Percentiles rank a stretch among this genome's conserved stretches.
phyloP scores from a whole-genome alignment of 2,329 filamentous ascomycete genomes.

The Coniochaeta pulveracea region DNA sequence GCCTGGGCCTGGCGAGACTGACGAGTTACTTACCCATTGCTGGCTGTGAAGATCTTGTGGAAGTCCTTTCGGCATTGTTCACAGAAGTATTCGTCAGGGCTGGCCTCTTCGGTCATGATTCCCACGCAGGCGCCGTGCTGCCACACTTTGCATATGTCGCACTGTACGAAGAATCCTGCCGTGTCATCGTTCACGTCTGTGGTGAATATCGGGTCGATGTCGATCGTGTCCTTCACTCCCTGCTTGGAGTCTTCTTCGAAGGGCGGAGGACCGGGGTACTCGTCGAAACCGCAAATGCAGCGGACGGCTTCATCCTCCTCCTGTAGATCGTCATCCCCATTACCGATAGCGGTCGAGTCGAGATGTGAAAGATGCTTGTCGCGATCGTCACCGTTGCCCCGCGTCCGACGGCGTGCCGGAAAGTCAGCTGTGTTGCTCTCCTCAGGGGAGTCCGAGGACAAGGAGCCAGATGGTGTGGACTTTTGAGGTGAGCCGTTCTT shows the following conservation, averaged over 20 bases:
- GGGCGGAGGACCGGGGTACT: constrained; percentile 78
- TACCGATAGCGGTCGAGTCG: constrained; percentile 38
- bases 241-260: constrained; percentile 43
- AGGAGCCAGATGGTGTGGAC: constrained; percentile 61
- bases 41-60: constrained; percentile 70
- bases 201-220: constrained; percentile 44
- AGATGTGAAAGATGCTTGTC: constrained; percentile 29
- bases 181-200: constrained; percentile 69
- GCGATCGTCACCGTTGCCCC: constrained; percentile 47
- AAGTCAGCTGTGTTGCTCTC: constrained; percentile 47
- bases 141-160: constrained; percentile 96
- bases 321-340: constrained; percentile 60
- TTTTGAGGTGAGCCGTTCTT: constrained; percentile 66
- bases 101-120: constrained; percentile 86
- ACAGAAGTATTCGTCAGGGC: constrained; percentile 96
- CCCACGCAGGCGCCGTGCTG: constrained; percentile 97
- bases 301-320: constrained; percentile 91
- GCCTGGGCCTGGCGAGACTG: constrained; percentile 8
- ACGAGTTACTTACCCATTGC: constrained; percentile 64
- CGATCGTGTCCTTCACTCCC: constrained; percentile 43
- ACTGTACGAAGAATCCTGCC: constrained; percentile 94
- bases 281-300: constrained; percentile 88
- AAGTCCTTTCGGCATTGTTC: constrained; percentile 88
- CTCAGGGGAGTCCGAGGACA: constrained; percentile 58
- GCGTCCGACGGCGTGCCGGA: constrained; percentile 68